Base-by-base conservation (phyloP, 2,329 filamentous ascomycete species). In the Periglandula ipomoeae region DNA sequence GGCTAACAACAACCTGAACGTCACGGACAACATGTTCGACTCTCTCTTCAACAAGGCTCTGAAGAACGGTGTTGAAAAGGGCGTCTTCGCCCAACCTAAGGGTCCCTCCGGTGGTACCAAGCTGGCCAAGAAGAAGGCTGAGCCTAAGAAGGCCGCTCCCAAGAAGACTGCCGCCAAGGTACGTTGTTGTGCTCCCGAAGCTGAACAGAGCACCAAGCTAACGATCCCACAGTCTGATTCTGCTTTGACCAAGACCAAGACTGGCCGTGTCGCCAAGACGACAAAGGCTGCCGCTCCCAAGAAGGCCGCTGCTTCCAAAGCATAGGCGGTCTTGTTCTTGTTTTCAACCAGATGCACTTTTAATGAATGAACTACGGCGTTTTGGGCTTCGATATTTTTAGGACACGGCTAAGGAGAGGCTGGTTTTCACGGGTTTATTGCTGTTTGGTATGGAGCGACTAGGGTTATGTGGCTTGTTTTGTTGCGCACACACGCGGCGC, bases 91-190 rank as follows among this genome's bases (percentile, higher is more conserved):
- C 63, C 89, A 91, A 68, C 90, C 89, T 63, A 95, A 95, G 82
- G 89, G 89, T 61, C 78, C 88, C 52, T 95, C 89, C 55, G 89
- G 89, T 52, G 86, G 88, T 58, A 89, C 93, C 70, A 95, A 95
- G 84, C 84, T 95, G 52, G 85, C 85, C 52, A 91, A 91, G 82
- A 89, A 89, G 75, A 68, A 75, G 56, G 59, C 62, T 20, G 65
- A 68, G 56, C 58, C 65, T 46, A 70, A 70, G 65, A 66, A 66
- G 61, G 56, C 59, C 41, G 62, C 55, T 37, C 59, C 58, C 38
- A 62, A 64, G 57, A 63, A 64, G 59, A 58, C 61, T 53, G 55
- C 58, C 48, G 54, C 55, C 26, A n/a, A n/a, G n/a, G n/a, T n/a
- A n/a, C 57, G 56, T 61, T 44, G 52, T 58, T 17, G 53, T 17